Percentiles rank a stretch among this genome's conserved stretches.
Evolutionary conservation across 495 filamentous ascomycete species (phyloP).

Genomic region (Tirmania nivea): DNA sequence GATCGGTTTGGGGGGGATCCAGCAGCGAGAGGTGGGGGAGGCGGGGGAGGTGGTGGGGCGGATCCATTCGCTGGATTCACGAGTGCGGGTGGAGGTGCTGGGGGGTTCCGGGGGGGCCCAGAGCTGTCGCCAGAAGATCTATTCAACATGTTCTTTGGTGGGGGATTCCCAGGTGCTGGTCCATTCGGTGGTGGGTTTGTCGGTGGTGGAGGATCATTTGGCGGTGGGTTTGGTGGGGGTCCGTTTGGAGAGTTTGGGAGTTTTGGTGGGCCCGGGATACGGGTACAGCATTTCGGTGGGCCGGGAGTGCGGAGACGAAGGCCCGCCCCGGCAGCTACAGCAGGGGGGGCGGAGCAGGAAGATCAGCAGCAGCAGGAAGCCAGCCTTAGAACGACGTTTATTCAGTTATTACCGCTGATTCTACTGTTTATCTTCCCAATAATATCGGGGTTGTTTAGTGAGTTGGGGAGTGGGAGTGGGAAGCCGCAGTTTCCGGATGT

Average conservation of each 20-base stretch:
- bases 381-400: slow-evolving; percentile 30
- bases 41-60: slow-evolving; percentile 28
- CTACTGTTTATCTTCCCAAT: slow-evolving; percentile 77
- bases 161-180: slow-evolving; percentile 31
- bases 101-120: slow-evolving; percentile 48
- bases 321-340: slow-evolving; percentile 39
- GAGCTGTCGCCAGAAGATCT: slow-evolving; percentile 93
- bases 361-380: slow-evolving; percentile 26
- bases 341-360: slow-evolving; percentile 23
- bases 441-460: slow-evolving; percentile 54
- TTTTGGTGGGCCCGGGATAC: slow-evolving; percentile 57
- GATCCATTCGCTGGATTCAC: slow-evolving; percentile 60
- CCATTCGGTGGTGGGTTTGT: slow-evolving; percentile 35
- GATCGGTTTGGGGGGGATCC: slow-evolving; percentile 82
- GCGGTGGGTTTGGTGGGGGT: slow-evolving; percentile 28
- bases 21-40: slow-evolving; percentile 55
- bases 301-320: slow-evolving; percentile 37
- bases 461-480: slow-evolving; percentile 25
- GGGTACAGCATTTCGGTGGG: slow-evolving; percentile 75
- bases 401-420: slow-evolving; percentile 58
- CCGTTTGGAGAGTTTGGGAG: slow-evolving; percentile 84
- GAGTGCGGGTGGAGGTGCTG: slow-evolving; percentile 21
- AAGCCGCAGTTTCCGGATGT: slow-evolving; percentile 44
- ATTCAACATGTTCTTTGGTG: slow-evolving; percentile 86
- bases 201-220: slow-evolving; percentile 38